phyloP scores from a whole-genome alignment of 2,329 filamentous ascomycete species.

The Fusarium tanahbumbuense region DNA sequence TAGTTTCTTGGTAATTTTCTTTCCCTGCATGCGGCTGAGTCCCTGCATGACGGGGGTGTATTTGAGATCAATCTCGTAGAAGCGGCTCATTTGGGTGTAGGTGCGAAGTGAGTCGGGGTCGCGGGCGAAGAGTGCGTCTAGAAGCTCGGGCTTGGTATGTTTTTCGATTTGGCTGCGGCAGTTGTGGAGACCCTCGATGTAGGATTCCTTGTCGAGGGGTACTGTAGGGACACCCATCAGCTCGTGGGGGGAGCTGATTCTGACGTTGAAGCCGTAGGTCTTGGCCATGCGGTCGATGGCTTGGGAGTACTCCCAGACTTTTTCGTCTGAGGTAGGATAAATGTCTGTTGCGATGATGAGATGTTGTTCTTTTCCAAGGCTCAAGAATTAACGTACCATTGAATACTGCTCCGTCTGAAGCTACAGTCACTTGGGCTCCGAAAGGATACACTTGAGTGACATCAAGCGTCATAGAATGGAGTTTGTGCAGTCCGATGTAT shows the following conservation, averaged over 20 bases:
- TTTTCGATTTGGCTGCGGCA: constrained; percentile 4
- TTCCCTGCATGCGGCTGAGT: constrained; percentile 11
- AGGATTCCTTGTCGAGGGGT: constrained; percentile 4
- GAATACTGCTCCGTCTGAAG: constrained; percentile 8
- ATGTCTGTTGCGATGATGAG: background rate
- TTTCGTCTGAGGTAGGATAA: constrained; percentile 10
- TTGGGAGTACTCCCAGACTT: constrained; percentile 8
- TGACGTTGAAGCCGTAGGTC: background rate
- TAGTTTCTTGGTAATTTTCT: constrained; percentile 10
- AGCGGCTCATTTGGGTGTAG: constrained; percentile 15
- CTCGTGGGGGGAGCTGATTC: constrained; percentile 6
- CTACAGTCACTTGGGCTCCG: constrained; percentile 7
- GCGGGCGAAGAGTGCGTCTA: constrained; percentile 1
- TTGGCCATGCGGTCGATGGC: constrained; percentile 5
- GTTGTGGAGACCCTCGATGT: constrained; percentile 12
- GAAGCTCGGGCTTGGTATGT: constrained; percentile 1
- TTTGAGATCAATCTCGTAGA: constrained; percentile 11
- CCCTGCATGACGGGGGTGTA: constrained; percentile 9
- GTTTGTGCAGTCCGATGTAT: constrained; percentile 10
- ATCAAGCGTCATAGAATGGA: constrained; percentile 6
- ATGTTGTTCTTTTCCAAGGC: background rate
- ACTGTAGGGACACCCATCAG: constrained; percentile 8
- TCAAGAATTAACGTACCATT: background rate
- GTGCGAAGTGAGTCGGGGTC: constrained; percentile 10
- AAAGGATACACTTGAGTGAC: background rate